These are phyloP conservation scores for Coccinonectria pachysandricola DNA, from an alignment of 2,329 filamentous ascomycete species.

Conservation along the genomic window DNA sequence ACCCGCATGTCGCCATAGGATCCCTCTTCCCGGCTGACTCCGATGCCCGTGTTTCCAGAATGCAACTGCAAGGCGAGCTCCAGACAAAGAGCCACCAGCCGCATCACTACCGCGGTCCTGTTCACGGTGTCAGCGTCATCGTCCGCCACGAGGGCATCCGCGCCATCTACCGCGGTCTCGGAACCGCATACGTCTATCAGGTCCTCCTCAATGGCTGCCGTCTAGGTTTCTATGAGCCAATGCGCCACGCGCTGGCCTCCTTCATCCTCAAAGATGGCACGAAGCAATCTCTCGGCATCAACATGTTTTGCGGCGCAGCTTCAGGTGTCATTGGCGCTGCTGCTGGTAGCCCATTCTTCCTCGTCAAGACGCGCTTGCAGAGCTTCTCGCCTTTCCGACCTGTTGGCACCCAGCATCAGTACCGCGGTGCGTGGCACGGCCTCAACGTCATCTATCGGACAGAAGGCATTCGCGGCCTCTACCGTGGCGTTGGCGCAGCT, in stretches of 20 bases:
- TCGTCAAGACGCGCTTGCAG: conserved; percentile 93
- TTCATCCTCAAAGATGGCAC: conserved; percentile 60
- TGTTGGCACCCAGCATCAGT: conserved; percentile 93
- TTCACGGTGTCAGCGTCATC: conserved; percentile 87
- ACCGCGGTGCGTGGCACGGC: conserved; percentile 77
- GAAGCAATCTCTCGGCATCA: conserved; percentile 79
- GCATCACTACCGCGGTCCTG: conserved; percentile 79
- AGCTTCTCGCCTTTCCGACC: conserved; percentile 87
- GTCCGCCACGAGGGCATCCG: conserved; percentile 77
- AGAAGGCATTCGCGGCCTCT: conserved; percentile 75
- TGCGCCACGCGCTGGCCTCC: conserved; percentile 61
- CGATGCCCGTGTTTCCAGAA: no score
- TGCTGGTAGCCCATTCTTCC: conserved; percentile 92
- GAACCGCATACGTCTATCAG: conserved; percentile 93
- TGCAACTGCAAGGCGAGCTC: conserved; percentile 94
- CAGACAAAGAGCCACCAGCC: conserved; percentile 77
- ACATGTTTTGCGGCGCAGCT: conserved; percentile 83
- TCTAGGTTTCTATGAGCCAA: conserved; percentile 92
- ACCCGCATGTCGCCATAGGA: no score
- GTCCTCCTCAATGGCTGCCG: conserved; percentile 93
- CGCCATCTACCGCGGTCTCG: conserved; percentile 81
- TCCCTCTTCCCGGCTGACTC: no score
- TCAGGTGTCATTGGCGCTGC: conserved; percentile 87
- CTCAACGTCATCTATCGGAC: conserved; percentile 64
- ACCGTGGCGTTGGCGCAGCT: conserved; percentile 81